Conservation (phyloP, 352 stramenopile genomes). For the Phytophthora kernoviae region DNA sequence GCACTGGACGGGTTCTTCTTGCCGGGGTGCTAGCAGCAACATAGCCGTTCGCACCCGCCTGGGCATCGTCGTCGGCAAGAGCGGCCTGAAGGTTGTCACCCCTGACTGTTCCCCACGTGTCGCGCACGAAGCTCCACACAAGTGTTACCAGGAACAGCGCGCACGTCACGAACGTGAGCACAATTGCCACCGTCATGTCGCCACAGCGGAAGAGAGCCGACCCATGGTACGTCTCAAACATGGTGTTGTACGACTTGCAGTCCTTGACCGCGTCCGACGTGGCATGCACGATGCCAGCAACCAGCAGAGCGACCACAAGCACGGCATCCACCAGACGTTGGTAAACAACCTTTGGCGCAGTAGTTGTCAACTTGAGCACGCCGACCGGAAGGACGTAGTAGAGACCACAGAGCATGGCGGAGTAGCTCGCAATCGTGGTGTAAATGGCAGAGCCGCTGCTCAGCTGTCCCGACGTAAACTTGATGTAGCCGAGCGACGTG, state of each 20-base stretch:
- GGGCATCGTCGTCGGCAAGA: conserved; percentile 30
- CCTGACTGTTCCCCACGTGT: conserved; percentile 23
- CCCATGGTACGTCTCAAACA: conserved; percentile 52
- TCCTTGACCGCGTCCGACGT: conserved; percentile 38
- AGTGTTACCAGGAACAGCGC: conserved; percentile 40
- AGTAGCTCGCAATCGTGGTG: conserved; percentile 46
- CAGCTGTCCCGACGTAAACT: conserved; percentile 42
- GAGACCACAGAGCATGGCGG: conserved; percentile 37
- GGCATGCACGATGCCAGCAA: conserved; percentile 41
- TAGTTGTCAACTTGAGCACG: conserved; percentile 25
- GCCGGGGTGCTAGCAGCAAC: conserved; percentile 29
- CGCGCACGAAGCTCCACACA: conserved; percentile 37
- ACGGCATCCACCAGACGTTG: conserved; percentile 35
- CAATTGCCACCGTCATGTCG: conserved; percentile 39
- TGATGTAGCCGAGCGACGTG: conserved; percentile 50
- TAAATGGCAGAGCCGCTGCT: conserved; percentile 44
- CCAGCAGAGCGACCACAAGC: conserved; percentile 30
- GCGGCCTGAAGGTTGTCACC: conserved; percentile 26
- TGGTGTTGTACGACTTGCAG: conserved; percentile 44
- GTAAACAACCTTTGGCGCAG: conserved; percentile 32
- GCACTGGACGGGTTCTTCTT: conserved; percentile 25
- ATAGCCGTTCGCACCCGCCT: conserved; percentile 30
- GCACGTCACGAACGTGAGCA: conserved; percentile 49
- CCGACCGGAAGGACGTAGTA: conserved; percentile 43
- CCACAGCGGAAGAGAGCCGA: conserved; percentile 49